These are phyloP conservation scores for Zymoseptoria brevis DNA, from an alignment of 2,329 filamentous ascomycete genomes.

Conservation along the genomic window DNA sequence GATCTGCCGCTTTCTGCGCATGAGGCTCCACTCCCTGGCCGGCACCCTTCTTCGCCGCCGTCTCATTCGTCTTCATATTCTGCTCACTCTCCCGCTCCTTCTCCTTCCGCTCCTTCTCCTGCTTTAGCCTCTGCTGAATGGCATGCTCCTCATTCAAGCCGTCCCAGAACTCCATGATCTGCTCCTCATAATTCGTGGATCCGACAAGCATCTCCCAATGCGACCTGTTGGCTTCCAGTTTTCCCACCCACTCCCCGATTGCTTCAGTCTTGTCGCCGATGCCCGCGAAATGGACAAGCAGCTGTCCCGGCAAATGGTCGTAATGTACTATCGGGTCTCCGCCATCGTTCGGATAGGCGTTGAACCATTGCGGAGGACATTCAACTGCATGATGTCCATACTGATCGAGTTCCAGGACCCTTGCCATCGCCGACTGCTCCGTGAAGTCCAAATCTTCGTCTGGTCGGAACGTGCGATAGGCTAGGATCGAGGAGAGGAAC, in stretches of 20 bases:
- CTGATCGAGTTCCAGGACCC: conserved; percentile 24
- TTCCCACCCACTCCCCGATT: conserved; percentile 31
- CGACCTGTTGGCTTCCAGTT: conserved; percentile 26
- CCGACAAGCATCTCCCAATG: conserved; percentile 29
- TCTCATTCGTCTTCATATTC: not conserved
- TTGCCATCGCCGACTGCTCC: conserved; percentile 35
- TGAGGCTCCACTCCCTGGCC: too few species aligned
- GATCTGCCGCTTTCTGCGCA: too few species aligned
- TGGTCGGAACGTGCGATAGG: conserved; percentile 32
- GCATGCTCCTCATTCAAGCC: conserved; percentile 1
- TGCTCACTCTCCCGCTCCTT: not conserved
- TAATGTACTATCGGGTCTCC: conserved; percentile 27
- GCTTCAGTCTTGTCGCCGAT: conserved; percentile 24
- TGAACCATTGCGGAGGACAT: conserved; percentile 37
- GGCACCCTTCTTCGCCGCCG: too few species aligned
- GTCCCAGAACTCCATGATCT: conserved; percentile 28
- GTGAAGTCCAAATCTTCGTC: conserved; percentile 29
- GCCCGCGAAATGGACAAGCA: conserved; percentile 37
- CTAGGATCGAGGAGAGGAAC: conserved; percentile 32
- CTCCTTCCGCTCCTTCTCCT: not conserved
- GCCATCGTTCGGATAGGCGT: conserved; percentile 32
- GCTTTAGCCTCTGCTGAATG: not conserved
- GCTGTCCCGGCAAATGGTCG: conserved; percentile 32
- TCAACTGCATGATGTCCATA: conserved; percentile 27
- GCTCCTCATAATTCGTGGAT: conserved; percentile 28